These are phyloP conservation scores for Quercus gilva DNA, from an alignment of 306 rosid genomes.

Conservation along the genomic window DNA sequence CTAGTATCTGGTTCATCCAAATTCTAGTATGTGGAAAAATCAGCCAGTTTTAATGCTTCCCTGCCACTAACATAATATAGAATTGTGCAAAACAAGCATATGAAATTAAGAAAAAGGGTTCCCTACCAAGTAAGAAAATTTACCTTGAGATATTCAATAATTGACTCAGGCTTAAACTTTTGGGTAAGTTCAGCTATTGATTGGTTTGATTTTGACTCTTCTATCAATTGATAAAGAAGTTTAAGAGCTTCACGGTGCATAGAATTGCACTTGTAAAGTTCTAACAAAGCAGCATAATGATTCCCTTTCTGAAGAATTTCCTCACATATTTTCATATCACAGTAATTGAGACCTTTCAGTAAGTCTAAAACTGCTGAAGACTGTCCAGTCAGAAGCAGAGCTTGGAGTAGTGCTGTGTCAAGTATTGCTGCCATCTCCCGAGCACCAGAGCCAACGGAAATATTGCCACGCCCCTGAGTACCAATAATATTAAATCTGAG, in stretches of 20 bases:
- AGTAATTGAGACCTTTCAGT: constrained; percentile 77
- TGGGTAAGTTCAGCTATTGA: constrained; percentile 50
- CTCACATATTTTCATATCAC: constrained; percentile 83
- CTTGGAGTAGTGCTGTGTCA: constrained; percentile 92
- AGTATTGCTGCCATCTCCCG: constrained; percentile 91
- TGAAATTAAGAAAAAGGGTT: constrained; percentile 9
- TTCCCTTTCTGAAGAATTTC: constrained; percentile 71
- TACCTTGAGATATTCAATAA: constrained; percentile 98
- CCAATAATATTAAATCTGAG: constrained; percentile 12
- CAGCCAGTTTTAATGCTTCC: constrained; percentile 15
- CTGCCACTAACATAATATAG: constrained; percentile 10
- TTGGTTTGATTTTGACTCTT: constrained; percentile 66
- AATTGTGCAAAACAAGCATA: not conserved
- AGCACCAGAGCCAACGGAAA: constrained; percentile 70
- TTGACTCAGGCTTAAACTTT: constrained; percentile 77
- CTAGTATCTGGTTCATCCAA: constrained; percentile 15
- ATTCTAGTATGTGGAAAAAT: constrained; percentile 10
- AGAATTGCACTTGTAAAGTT: constrained; percentile 86
- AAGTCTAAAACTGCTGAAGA: constrained; percentile 67
- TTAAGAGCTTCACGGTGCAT: constrained; percentile 93
- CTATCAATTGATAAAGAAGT: constrained; percentile 75
- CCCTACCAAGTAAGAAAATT: constrained; percentile 18
- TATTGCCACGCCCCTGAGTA: constrained; percentile 65
- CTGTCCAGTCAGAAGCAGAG: constrained; percentile 90
- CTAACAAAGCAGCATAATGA: constrained; percentile 70